Percentiles rank a stretch among this genome's conserved stretches.
phyloP scores from a whole-genome alignment of 306 rosid species.

The Fragaria vesca region DNA sequence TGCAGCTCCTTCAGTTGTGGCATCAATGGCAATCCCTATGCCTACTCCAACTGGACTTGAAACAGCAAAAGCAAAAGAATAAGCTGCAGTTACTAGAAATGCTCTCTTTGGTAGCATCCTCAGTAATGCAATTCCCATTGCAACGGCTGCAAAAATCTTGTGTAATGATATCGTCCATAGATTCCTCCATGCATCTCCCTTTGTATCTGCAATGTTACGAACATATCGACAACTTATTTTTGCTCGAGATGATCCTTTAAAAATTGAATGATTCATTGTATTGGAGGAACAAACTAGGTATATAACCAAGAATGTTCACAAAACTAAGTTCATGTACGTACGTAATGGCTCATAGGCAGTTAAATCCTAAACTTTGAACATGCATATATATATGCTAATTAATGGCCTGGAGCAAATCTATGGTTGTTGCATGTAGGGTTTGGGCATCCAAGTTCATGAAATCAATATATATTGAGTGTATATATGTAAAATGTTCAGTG shows the following conservation, averaged over 20 bases:
- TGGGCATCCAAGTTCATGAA: background rate
- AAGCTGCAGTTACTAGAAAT: slow-evolving; percentile 39
- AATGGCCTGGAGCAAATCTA: background rate
- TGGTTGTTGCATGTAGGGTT: background rate
- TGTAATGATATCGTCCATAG: slow-evolving; percentile 80
- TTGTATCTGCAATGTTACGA: slow-evolving; percentile 31
- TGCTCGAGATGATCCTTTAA: background rate
- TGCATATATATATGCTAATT: too few relatives aligned
- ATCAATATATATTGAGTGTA: background rate
- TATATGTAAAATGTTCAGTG: background rate
- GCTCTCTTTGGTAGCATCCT: slow-evolving; percentile 72
- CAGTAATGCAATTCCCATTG: slow-evolving; percentile 79
- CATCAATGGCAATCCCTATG: slow-evolving; percentile 73
- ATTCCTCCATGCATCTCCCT: slow-evolving; percentile 75
- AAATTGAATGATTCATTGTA: background rate
- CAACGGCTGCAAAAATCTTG: slow-evolving; percentile 78
- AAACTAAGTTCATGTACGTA: too few relatives aligned
- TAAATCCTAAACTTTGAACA: background rate
- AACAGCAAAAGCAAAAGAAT: slow-evolving; percentile 61
- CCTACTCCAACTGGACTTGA: slow-evolving; percentile 80
- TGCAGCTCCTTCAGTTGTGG: slow-evolving; percentile 56
- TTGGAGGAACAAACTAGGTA: background rate
- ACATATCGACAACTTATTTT: background rate
- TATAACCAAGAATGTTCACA: background rate
- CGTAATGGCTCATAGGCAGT: too few relatives aligned